phyloP scores from a whole-genome alignment of 345 rosid genomes.

The Pistacia atlantica region DNA sequence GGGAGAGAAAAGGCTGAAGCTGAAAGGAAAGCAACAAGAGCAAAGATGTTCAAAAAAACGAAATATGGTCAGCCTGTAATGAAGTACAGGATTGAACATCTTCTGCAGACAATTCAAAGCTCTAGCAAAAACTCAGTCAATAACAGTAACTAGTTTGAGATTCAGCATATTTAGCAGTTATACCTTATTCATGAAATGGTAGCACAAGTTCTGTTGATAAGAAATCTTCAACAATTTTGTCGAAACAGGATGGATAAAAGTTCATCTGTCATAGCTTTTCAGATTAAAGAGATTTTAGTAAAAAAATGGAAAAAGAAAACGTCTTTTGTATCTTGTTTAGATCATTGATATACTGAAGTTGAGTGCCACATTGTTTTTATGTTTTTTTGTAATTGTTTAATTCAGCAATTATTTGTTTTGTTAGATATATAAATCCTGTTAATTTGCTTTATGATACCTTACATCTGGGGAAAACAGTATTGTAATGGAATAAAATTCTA shows the following conservation, averaged over 20 bases:
- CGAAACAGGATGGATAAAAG: neutral
- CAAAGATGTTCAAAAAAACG: slow-evolving; percentile 77
- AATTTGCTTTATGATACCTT: neutral
- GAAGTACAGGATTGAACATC: slow-evolving; percentile 88
- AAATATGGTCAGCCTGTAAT: slow-evolving; percentile 81
- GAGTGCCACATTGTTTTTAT: no score
- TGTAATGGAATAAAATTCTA: neutral
- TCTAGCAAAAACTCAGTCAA: slow-evolving; percentile 27
- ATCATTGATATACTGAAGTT: neutral
- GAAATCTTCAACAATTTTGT: neutral
- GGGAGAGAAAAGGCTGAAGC: slow-evolving; percentile 69
- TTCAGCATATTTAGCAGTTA: neutral
- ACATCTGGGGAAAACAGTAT: neutral
- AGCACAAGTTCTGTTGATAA: neutral
- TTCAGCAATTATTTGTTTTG: neutral
- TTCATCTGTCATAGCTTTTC: slow-evolving; percentile 7
- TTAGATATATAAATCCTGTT: neutral
- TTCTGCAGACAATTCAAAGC: slow-evolving; percentile 69
- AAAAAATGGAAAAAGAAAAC: neutral
- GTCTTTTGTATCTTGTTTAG: neutral
- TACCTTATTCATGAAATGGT: neutral
- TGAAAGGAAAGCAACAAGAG: slow-evolving; percentile 61
- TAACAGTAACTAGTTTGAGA: neutral
- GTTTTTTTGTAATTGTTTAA: neutral
- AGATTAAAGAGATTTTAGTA: neutral